These are phyloP conservation scores for Hypoxylon sp. DNA, from an alignment of 2,329 filamentous ascomycete genomes.

Conservation along the genomic window DNA sequence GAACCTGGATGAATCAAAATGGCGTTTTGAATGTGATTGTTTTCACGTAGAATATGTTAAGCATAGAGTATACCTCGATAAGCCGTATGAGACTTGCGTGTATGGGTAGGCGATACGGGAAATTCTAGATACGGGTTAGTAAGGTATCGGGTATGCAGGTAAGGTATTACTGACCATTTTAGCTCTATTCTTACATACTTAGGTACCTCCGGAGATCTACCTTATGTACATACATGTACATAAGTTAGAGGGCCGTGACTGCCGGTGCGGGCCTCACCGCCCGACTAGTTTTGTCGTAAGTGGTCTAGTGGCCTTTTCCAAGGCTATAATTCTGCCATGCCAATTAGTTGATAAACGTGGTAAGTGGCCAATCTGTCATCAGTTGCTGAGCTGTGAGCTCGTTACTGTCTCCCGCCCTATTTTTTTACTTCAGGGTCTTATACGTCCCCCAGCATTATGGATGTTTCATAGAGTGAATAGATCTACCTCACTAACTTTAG, in stretches of 20 bases:
- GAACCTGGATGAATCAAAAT: not conserved
- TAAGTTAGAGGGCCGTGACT: not conserved
- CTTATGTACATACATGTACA: no score
- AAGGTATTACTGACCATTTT: not conserved
- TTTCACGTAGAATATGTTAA: not conserved
- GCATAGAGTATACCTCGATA: no score
- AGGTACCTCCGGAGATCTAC: conserved; percentile 3
- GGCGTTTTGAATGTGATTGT: not conserved
- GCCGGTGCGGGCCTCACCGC: conserved; percentile 40
- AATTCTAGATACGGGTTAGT: conserved; percentile 10
- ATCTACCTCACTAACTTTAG: conserved; percentile 5
- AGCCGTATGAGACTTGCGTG: no score
- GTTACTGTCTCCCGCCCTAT: conserved; percentile 16
- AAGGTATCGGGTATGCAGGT: not conserved
- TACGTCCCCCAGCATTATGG: conserved; percentile 14
- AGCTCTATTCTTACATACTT: conserved; percentile 2
- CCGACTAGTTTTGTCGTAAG: conserved; percentile 20
- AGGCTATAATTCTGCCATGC: conserved; percentile 49
- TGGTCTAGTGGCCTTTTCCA: conserved; percentile 29
- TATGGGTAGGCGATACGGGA: not conserved
- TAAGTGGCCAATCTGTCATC: conserved; percentile 44
- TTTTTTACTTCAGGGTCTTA: conserved; percentile 6
- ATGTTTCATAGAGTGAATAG: conserved; percentile 21
- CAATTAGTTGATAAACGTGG: conserved; percentile 10
- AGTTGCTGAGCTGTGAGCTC: conserved; percentile 31